Evolutionary conservation across 2,329 filamentous ascomycete species (phyloP), one percentile per base, ranked within the genome.

Genomic region (Acrocalymma vagum): DNA sequence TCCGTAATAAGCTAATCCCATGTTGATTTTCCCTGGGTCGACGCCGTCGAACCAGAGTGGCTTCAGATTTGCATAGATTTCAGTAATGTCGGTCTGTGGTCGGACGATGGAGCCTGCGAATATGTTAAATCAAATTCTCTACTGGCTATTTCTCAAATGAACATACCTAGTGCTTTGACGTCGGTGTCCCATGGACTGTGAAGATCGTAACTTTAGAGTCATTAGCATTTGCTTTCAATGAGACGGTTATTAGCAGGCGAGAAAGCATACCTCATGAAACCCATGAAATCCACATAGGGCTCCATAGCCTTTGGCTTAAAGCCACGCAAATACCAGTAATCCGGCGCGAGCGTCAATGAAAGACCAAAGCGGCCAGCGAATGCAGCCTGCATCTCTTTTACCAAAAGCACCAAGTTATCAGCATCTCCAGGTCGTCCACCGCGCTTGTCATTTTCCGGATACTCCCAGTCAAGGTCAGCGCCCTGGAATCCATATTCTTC

Each of bases 1-100:
- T 2, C 73, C 72, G 48, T 80, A 79, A 40, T 74, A 78, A 1
- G 64, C 74, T 1, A 74, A 18, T 1, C 78, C 78, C 6, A 81
- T 34, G 4, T 50, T 57, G 1, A 81, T 48, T 36, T 78, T 74
- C 0, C 42, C 29, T 0, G 77, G 65, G 3, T 65, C 49, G 2
- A 81, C 52, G 15, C 68, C 51, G 23, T 70, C 71, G 13, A 75
- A 64, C 75, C 77, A 79, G 3, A 79, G 51, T 0, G 79, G 70
- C 6, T 75, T 65, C 0, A 74, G 20, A 0, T 59, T 60, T 0
- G 55, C 34, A 3, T 71, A 51, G 16, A 78, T 78, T 51, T 79
- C 74, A 1, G 71, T 74, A 0, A 78, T 45, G 44, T 79, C 74
- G 1, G 75, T 74, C 33, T 78, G 75, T 0, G 32, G 29, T 6